Base-by-base conservation (phyloP, 306 rosid genomes). In the Hippophae gyantsensis region DNA sequence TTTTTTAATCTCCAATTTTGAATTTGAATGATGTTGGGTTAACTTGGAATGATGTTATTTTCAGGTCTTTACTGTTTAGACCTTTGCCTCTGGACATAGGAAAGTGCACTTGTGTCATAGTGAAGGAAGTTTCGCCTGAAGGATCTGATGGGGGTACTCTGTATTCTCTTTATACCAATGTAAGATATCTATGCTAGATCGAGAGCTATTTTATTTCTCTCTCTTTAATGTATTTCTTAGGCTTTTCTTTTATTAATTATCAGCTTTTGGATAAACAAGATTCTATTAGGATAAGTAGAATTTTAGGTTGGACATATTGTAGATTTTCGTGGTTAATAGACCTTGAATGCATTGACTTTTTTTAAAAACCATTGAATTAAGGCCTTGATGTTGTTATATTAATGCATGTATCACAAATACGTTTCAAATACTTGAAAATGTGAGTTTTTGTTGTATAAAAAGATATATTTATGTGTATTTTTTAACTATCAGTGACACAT, bases 31-130 rank as follows among this genome's bases (percentile, higher is more conserved):
- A 7, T 4, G n/a, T 7, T 49, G 53, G 38, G 38, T 32, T 32
- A 49, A 49, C 4, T 12, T 49, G 26, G 40, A 45, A 0, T 50
- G 54, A 41, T 65, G 18, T 52, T 40, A 7, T 54, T 43, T 63
- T 67, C 74, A 83, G 97, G 81, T 81, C 92, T 25, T 72, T 90
- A 79, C 61, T 90, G 25, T 85, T 86, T 62, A 74, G 96, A 73
- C 87, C 92, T 48, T 78, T 90, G 81, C 96, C 98, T 41, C 42
- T 79, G 60, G 98, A 90, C 72, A 76, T 87, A 14, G 98, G 98
- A 64, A 79, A 64, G 62, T 90, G 96, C 65, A 87, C 95, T 1
- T 85, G 96, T 67, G 81, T 90, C 8, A 81, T 90, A 68, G 81
- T 83, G 57, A 87, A 83, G 78, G 98, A 90, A 68, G 67, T 83